Evolutionary conservation across 352 stramenopile species (phyloP).

Genomic region (Phytophthora cactorum): DNA sequence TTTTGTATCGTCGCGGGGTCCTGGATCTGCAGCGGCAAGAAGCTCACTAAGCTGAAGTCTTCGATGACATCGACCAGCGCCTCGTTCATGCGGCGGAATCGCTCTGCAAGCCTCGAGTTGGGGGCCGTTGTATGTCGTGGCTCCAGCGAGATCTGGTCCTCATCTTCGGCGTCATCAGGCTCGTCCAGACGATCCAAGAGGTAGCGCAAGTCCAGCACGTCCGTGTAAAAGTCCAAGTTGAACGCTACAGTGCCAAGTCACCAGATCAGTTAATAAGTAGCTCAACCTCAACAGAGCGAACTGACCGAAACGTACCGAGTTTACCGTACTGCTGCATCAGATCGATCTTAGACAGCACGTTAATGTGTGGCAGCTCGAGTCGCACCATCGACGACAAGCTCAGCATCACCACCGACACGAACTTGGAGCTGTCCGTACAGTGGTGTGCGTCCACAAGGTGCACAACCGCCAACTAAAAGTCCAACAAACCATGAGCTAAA

Average conservation of each 20-base stretch:
- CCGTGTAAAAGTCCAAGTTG: slow-evolving; percentile 91
- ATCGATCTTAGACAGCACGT: slow-evolving; percentile 99
- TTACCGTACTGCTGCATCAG: slow-evolving; percentile 94
- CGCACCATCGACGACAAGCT: slow-evolving; percentile 98
- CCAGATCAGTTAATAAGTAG: too few species aligned
- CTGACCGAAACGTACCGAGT: slow-evolving; percentile 44
- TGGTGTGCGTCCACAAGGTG: slow-evolving; percentile 96
- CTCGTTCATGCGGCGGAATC: slow-evolving; percentile 87
- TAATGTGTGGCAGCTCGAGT: slow-evolving; percentile 98
- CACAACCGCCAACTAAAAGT: slow-evolving; percentile 84
- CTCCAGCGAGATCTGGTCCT: slow-evolving; percentile 48
- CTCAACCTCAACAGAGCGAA: background rate
- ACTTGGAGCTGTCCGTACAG: slow-evolving; percentile 96
- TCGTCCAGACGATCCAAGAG: slow-evolving; percentile 82
- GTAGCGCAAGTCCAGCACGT: slow-evolving; percentile 86
- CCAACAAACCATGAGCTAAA: background rate
- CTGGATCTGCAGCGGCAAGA: slow-evolving; percentile 83
- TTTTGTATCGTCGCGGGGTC: slow-evolving; percentile 70
- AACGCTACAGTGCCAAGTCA: slow-evolving; percentile 47
- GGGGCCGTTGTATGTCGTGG: slow-evolving; percentile 28
- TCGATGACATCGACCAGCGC: slow-evolving; percentile 87
- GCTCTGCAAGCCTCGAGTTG: slow-evolving; percentile 42
- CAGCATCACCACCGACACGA: slow-evolving; percentile 97
- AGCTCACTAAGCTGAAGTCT: slow-evolving; percentile 88
- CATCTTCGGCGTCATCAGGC: slow-evolving; percentile 55